Evolutionary conservation across 768 basidiomycete genomes (phyloP).

Genomic region (Rhodotorula sphaerocarpa): DNA sequence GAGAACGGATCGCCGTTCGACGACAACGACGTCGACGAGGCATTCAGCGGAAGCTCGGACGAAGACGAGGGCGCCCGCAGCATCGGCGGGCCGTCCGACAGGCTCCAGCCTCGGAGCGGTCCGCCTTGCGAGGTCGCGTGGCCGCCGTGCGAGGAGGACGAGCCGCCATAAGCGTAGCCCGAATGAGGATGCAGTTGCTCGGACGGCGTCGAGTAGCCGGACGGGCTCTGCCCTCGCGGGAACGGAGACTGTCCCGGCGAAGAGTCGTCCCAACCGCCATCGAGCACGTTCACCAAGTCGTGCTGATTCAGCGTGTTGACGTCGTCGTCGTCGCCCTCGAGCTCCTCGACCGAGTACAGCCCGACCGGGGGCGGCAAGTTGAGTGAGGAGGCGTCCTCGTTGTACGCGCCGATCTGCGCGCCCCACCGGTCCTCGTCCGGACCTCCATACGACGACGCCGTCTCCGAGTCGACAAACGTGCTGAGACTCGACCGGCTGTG

Average conservation of each 20-base stretch:
- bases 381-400: constrained; percentile 18
- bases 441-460: constrained; percentile 47
- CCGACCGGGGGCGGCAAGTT: constrained; percentile 21
- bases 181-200: constrained; percentile 6
- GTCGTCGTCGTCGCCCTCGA: constrained; percentile 13
- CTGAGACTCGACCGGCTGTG: constrained; percentile 35
- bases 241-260: neutral
- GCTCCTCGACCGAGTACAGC: constrained; percentile 29
- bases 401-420: constrained; percentile 56
- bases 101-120: constrained; percentile 2
- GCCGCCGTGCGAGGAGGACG: neutral
- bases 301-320: constrained; percentile 25
- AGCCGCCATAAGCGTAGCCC: too few relatives aligned
- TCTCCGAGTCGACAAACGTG: constrained; percentile 46
- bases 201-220: constrained; percentile 27
- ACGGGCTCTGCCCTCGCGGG: neutral
- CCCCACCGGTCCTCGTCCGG: constrained; percentile 95
- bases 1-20: neutral
- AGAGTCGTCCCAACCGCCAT: constrained; percentile 28
- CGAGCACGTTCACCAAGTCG: constrained; percentile 33
- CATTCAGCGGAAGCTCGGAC: neutral
- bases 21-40: neutral
- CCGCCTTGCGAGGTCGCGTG: neutral
- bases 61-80: neutral
- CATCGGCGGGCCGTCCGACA: neutral